Evolutionary conservation across 2,329 filamentous ascomycete species (phyloP), one percentile per base, ranked within the genome.

Genomic region (Mariannaea elegans): DNA sequence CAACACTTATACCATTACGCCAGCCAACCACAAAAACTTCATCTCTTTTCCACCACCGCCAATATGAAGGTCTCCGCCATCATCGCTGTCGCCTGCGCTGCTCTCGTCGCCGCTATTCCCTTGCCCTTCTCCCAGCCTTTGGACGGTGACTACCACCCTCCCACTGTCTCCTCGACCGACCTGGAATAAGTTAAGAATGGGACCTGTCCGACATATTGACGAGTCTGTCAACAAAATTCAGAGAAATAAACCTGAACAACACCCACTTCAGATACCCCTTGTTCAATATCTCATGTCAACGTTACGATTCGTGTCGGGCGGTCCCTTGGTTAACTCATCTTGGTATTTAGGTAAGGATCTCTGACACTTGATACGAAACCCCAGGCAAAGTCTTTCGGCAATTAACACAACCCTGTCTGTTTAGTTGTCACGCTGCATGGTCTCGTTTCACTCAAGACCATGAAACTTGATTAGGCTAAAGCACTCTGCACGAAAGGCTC

Each of bases 51-150:
- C 38, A 16, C 19, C 12, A 53, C 41, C 21, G 2, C 41, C 48
- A 58, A 53, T 19, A 59, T 59, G 56, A 53, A 59, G 48, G 56
- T 48, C 29, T 59, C 56, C 19, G 44, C 49, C 34, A 38, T 53
- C 29, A 19, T 59, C 36, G 42, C 49, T 36, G 38, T 52, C 16
- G 36, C 49, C 9, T 59, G 50, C 36, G 49, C 56, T 31, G n/a
- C 56, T 18, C 21, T 59, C 18, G 49, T 31, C 13, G 49, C 45
- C 49, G 48, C 48, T 14, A 31, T 53, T 16, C 56, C 56, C 5
- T 27, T 53, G 34, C 56, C 56, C 23, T 52, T 52, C 29, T 18
- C 44, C 29, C 41, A 48, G 48, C 56, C 56, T 16, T 27, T 41
- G 12, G 48, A 42, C 6, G 42, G 29, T 16, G 48, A 48, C 12